A percentile compares a stretch with the other conserved stretches of the same genome.
Evolutionary conservation across 495 filamentous ascomycete genomes (phyloP).

Genomic region (Sphaerosporella brunnea): DNA sequence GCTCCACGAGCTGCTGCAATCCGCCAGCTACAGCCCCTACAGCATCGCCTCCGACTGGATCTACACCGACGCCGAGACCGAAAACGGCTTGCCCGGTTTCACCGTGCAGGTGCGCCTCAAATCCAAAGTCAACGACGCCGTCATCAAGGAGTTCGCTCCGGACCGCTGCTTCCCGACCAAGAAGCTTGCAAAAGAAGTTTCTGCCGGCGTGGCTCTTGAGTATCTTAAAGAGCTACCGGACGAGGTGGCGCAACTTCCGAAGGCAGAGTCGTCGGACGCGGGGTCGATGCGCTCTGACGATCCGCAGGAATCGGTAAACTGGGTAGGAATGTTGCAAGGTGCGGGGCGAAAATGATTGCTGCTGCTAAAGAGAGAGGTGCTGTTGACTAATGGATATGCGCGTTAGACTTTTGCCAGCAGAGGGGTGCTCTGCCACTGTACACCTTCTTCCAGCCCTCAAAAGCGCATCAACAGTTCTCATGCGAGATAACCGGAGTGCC

Average conservation of each 20-base stretch:
- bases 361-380: background rate
- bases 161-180: conserved; percentile 17
- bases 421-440: background rate
- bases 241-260: background rate
- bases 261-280: background rate
- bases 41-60: conserved; percentile 10
- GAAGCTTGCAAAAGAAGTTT: conserved; percentile 20
- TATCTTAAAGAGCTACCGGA: conserved; percentile 14
- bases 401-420: background rate
- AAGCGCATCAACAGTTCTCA: background rate
- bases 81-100: conserved; percentile 9
- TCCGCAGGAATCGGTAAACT: conserved; percentile 12
- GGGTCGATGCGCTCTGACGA: background rate
- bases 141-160: conserved; percentile 11
- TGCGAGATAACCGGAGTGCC: background rate
- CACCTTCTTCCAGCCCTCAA: background rate
- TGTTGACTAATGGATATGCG: background rate
- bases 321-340: conserved; percentile 22
- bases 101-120: conserved; percentile 9
- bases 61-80: conserved; percentile 11
- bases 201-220: conserved; percentile 11
- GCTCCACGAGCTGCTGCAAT: conserved; percentile 22
- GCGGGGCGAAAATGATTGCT: background rate
- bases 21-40: conserved; percentile 5
- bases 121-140: background rate